Evolutionary conservation across 441 rosid genomes (phyloP).

Genomic region (Corymbia calophylla): DNA sequence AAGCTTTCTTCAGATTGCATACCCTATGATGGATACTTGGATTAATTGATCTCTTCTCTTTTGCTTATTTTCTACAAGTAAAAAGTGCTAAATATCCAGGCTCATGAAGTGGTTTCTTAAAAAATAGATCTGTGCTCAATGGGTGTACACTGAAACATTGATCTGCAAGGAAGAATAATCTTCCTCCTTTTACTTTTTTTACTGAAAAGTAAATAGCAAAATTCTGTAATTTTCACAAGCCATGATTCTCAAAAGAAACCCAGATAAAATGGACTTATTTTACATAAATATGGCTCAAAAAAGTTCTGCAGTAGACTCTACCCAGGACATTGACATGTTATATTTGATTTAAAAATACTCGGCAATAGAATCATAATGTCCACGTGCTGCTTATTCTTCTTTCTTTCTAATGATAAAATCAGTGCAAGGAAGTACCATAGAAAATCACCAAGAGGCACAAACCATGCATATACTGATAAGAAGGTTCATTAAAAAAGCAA

Average conservation of each 20-base stretch:
- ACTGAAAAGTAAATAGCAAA: neutral
- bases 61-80: neutral
- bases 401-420: neutral
- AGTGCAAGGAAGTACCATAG: neutral
- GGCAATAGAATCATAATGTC: neutral
- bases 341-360: neutral
- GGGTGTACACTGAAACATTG: neutral
- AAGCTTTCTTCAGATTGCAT: neutral
- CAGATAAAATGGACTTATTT: neutral
- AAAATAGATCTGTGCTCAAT: neutral
- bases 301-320: neutral
- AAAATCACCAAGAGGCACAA: neutral
- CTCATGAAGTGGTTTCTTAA: neutral
- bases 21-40: neutral
- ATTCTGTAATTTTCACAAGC: neutral
- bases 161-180: neutral
- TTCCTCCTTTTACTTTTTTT: neutral
- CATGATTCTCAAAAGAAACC: neutral
- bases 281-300: neutral
- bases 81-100: neutral
- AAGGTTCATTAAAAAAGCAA: neutral
- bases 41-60: neutral
- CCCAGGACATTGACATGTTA: neutral
- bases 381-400: neutral
- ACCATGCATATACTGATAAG: neutral